Percentiles rank a stretch among this genome's conserved stretches.
Conservation (phyloP, 352 stramenopile genomes). For the Discostella stelligera region DNA sequence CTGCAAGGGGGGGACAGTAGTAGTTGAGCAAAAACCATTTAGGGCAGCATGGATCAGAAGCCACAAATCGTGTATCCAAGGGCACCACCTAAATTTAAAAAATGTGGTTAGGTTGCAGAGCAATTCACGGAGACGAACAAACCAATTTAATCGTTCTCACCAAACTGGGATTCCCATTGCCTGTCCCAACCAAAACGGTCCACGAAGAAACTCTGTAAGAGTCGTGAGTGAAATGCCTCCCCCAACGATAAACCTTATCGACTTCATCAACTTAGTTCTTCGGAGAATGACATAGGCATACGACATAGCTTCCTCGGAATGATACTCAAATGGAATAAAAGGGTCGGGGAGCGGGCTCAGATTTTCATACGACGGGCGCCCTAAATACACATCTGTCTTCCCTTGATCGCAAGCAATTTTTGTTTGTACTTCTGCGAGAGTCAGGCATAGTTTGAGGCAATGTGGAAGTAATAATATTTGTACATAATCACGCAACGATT, state of each 20-base stretch:
- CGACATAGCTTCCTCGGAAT: constrained; percentile 72
- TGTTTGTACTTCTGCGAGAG: constrained; percentile 46
- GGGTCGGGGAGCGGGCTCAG: constrained; percentile 74
- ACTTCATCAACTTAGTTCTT: constrained; percentile 68
- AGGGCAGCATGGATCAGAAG: constrained; percentile 76
- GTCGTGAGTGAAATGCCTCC: constrained; percentile 43
- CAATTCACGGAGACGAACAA: neutral
- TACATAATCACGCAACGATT: constrained; percentile 63
- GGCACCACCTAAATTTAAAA: constrained; percentile 74
- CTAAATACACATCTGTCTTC: constrained; percentile 54
- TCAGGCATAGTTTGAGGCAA: constrained; percentile 76
- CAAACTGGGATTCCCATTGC: constrained; percentile 76
- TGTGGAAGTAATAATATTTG: constrained; percentile 70
- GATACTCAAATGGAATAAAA: constrained; percentile 64
- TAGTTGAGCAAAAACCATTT: constrained; percentile 65
- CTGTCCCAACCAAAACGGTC: constrained; percentile 42
- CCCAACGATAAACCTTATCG: constrained; percentile 63
- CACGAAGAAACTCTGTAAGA: constrained; percentile 44
- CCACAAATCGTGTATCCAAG: constrained; percentile 84
- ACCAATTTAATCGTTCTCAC: constrained; percentile 2
- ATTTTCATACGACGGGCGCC: constrained; percentile 29
- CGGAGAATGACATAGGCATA: constrained; percentile 72
- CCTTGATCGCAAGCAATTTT: constrained; percentile 46
- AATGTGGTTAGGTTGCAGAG: neutral
- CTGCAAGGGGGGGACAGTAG: constrained; percentile 52